These are phyloP conservation scores for Umbilicus rupestris DNA, from an alignment of 164 flowering plant species.

Conservation along the genomic window DNA sequence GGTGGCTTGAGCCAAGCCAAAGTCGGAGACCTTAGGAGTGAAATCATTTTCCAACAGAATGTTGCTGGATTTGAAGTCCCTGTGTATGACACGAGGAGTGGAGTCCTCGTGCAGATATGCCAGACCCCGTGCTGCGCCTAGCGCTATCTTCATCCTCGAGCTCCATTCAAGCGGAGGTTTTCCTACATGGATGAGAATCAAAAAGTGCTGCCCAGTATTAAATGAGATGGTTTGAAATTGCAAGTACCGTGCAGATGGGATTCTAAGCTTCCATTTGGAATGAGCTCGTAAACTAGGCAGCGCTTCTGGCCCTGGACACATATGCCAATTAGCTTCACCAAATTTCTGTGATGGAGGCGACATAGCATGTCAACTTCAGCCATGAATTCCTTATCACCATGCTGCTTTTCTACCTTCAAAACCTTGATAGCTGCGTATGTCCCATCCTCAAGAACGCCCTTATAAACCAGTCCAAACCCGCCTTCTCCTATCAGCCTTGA, in stretches of 20 bases:
- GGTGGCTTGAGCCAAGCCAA: constrained; percentile 82
- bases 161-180: constrained; percentile 74
- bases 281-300: constrained; percentile 81
- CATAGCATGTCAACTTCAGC: constrained; percentile 98
- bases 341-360: constrained; percentile 87
- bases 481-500: constrained; percentile 84
- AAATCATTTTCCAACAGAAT: constrained; percentile 82
- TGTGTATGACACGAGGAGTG: constrained; percentile 84
- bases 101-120: constrained; percentile 98
- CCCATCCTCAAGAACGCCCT: constrained; percentile 77
- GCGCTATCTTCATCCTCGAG: constrained; percentile 81
- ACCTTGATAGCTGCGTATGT: constrained; percentile 77
- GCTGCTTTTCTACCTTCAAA: constrained; percentile 81
- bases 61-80: constrained; percentile 95
- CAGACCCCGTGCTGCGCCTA: constrained; percentile 92
- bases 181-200: constrained; percentile 28
- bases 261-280: constrained; percentile 92
- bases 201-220: constrained; percentile 7
- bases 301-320: constrained; percentile 68
- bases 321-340: constrained; percentile 93
- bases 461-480: constrained; percentile 89
- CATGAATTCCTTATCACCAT: constrained; percentile 80
- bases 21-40: constrained; percentile 90
- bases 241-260: constrained; percentile 83
- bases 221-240: background rate